Conservation (phyloP, 805 yeast genomes). For the Starmerella bombi region DNA sequence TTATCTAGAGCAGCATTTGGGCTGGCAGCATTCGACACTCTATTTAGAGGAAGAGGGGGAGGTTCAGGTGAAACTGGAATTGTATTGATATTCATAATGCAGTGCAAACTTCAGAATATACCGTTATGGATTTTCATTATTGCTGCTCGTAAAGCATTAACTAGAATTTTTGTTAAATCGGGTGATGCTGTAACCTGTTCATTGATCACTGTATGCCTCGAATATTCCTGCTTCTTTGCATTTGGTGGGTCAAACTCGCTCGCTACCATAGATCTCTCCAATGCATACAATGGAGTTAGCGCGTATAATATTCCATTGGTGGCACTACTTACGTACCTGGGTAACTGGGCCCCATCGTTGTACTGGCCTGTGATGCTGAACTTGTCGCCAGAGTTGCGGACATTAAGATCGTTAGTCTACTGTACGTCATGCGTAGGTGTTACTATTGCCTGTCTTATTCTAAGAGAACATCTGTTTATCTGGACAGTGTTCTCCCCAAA, state of each 20-base stretch:
- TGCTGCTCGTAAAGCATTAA: background rate
- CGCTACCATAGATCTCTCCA: conserved; percentile 79
- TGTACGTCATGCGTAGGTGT: conserved; percentile 13
- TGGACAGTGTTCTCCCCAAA: conserved; percentile 98
- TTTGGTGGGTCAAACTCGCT: conserved; percentile 85
- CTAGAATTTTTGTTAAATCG: background rate
- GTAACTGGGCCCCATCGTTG: conserved; percentile 79
- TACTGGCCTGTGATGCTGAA: conserved; percentile 45
- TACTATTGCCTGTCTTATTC: conserved; percentile 46
- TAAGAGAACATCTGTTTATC: conserved; percentile 77
- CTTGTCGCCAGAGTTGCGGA: conserved; percentile 29
- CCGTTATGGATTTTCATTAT: conserved; percentile 34
- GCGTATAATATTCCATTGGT: conserved; percentile 57
- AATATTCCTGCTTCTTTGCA: conserved; percentile 69
- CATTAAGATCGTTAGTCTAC: conserved; percentile 23
- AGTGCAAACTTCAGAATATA: conserved; percentile 41
- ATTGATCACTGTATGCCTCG: conserved; percentile 39
- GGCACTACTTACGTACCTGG: conserved; percentile 61
- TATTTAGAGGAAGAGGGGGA: too few relatives aligned
- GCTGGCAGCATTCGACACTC: conserved; percentile 9
- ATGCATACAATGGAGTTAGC: conserved; percentile 79
- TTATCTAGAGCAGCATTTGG: conserved; percentile 10
- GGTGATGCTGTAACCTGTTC: background rate
- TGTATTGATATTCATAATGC: conserved; percentile 35
- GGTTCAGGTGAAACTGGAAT: background rate